Base-by-base conservation (phyloP, 176 grass and related monocot species). In the Juncus effusus region DNA sequence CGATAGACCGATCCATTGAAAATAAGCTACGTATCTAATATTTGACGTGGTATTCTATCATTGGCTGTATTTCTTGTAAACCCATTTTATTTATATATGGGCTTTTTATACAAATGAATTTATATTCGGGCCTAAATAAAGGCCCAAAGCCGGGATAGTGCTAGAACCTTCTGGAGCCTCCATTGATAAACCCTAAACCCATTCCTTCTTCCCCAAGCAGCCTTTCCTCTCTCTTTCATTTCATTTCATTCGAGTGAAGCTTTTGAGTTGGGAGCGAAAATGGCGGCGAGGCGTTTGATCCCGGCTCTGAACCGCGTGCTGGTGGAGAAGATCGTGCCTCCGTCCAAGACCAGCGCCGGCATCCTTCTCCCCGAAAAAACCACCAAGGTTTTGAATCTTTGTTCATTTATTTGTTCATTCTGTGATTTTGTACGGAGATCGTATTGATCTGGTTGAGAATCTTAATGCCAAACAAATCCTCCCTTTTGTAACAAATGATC, bases 361-460 rank as follows among this genome's bases (percentile, higher is more conserved):
- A 81, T 96, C 77, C 84, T 96, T 55, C 92, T 96, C 62, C 92
- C 92, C 13, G 92, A 96, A 57, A 88, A 86, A 67, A 91, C 87
- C 74, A 91, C 83, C 73, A 84, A 86, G 92, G 92, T 96, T 42
- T 47, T 4, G 15, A 2, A 13, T 7, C 3, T 5, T 13, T 44
- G 0, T 4, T 7, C 13, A 36, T 12, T 54, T 2, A 2, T 41
- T 56, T 9, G 3, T n/a, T 38, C 59, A 38, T 39, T 49, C 51
- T 6, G 2, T 76, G 11, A 3, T 55, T 53, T 10, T 51, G 16
- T 6, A 42, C 10, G 16, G 64, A 6, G 35, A 9, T 47, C 44
- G 6, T 47, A 47, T 6, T 47, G 44, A 47, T 47, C 44, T 47
- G 44, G 1, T 47, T 9, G 9, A 47, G 1, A 1, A 47, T 5